Base-by-base conservation (phyloP, 2,329 filamentous ascomycete genomes). In the Neoascochyta sp. region DNA sequence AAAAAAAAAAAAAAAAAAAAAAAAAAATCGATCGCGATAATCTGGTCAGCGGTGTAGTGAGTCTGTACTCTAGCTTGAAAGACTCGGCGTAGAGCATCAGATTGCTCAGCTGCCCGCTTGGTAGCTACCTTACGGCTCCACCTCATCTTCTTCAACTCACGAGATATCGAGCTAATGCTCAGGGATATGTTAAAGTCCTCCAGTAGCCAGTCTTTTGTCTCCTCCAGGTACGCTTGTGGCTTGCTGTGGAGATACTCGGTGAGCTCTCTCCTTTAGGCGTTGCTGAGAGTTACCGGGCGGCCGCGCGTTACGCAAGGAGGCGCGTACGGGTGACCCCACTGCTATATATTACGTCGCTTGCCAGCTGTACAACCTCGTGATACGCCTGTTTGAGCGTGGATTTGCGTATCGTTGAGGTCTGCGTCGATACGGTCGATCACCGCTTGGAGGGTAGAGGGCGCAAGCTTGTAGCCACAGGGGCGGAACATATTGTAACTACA, bases 141-240 rank as follows among this genome's bases (percentile, higher is more conserved):
- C 9, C 21, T 28, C 21, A 38, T 30, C 13, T n/a, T 9, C 17
- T 13, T 16, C 2, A 32, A 19, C 29, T 32, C 14, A 5, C 9
- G 9, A 18, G 7, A 30, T 10, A 24, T 13, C 10, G 17, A 13
- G 6, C 9, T 5, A 8, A 29, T n/a, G 28, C 28, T 30, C 7
- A 20, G 9, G 10, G 9, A 4, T 16, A 22, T 27, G 10, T 24
- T 12, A n/a, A 27, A 31, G 23, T 36, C 24, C 5, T 36, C 33
- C n/a, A 19, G 5, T 4, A 36, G 5, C 34, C 29, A 36, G 29
- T 32, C 22, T n/a, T n/a, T 32, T 2, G 32, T 36, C 24, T 36
- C 34, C 16, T 36, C 29, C 3, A 36, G n/a, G 25, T 36, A 36
- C 16, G 25, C 34, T 4, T 36, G 34, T 16, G 34, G 34, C 10